phyloP scores from a whole-genome alignment of 176 grass and related monocot species.

The Calamus simplicifolius region DNA sequence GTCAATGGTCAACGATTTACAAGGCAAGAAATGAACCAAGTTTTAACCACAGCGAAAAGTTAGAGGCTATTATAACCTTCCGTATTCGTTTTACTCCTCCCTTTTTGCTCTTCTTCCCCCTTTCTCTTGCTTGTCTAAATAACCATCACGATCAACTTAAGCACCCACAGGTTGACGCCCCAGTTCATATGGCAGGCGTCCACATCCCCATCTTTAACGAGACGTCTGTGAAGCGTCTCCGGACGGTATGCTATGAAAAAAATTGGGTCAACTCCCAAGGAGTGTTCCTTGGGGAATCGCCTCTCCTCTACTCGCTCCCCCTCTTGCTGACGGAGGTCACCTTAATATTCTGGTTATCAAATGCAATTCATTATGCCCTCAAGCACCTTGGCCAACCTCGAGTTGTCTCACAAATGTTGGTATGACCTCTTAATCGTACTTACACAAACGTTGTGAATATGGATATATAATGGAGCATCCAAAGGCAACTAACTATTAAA shows the following conservation, averaged over 20 bases:
- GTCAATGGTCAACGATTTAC: too few relatives aligned
- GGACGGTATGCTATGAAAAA: constrained; percentile 59
- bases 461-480: background rate
- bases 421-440: background rate
- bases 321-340: constrained; percentile 56
- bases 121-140: too few relatives aligned
- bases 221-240: constrained; percentile 46
- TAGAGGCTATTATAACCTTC: too few relatives aligned
- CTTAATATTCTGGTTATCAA: constrained; percentile 31
- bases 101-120: too few relatives aligned
- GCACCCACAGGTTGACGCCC: too few relatives aligned
- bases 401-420: constrained; percentile 57
- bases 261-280: constrained; percentile 72
- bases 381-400: constrained; percentile 38
- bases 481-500: too few relatives aligned
- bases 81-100: too few relatives aligned
- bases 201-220: background rate
- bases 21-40: too few relatives aligned
- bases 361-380: constrained; percentile 29
- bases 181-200: background rate
- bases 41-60: too few relatives aligned
- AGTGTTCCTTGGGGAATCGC: constrained; percentile 60
- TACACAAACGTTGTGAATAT: background rate
- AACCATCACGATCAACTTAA: too few relatives aligned
- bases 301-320: constrained; percentile 47